Evolutionary conservation across 306 rosid genomes (phyloP).

Genomic region (Corylus americana): DNA sequence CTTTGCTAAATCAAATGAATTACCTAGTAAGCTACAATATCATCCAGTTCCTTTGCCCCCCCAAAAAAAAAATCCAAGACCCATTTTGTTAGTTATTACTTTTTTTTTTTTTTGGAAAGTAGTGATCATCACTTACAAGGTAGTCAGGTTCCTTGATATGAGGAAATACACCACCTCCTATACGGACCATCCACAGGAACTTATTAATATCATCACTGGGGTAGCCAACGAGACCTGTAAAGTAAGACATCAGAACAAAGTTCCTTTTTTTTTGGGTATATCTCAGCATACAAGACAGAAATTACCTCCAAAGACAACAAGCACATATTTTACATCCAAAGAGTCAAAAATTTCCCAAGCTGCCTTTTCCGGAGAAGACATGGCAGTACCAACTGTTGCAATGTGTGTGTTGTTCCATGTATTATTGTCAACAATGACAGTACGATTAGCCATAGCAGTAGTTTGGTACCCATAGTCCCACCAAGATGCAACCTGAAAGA

Average conservation of each 20-base stretch:
- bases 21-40: not conserved
- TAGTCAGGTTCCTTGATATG: slow-evolving; percentile 97
- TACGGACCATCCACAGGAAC: slow-evolving; percentile 99
- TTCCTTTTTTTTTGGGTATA: not conserved
- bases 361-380: slow-evolving; percentile 99
- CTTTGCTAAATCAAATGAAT: not conserved
- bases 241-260: slow-evolving; percentile 37
- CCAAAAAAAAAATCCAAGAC: not conserved
- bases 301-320: slow-evolving; percentile 98
- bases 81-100: not conserved
- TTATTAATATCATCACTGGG: slow-evolving; percentile 98
- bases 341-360: slow-evolving; percentile 99
- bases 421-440: slow-evolving; percentile 98
- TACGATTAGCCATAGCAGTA: slow-evolving; percentile 99
- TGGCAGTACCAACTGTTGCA: slow-evolving; percentile 99
- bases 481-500: slow-evolving; percentile 96
- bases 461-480: slow-evolving; percentile 99
- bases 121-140: slow-evolving; percentile 55
- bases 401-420: slow-evolving; percentile 99
- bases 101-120: not conserved
- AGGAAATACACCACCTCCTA: slow-evolving; percentile 99
- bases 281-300: slow-evolving; percentile 31
- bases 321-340: slow-evolving; percentile 97
- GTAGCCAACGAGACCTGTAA: slow-evolving; percentile 92
- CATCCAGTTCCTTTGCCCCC: not conserved